phyloP scores from a whole-genome alignment of 306 rosid species.

The Quercus cerris region DNA sequence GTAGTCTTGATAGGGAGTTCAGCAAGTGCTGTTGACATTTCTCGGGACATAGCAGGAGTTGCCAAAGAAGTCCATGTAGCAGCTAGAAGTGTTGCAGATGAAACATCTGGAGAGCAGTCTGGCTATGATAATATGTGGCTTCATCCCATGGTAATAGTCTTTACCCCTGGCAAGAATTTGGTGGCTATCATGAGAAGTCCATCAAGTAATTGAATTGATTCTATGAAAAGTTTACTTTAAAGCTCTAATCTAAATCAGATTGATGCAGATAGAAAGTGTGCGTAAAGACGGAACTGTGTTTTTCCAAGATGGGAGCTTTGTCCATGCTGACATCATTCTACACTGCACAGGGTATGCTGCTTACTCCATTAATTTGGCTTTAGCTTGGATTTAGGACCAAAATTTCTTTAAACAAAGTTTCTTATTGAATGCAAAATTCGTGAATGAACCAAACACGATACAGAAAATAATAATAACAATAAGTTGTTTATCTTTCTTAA shows the following conservation, averaged over 20 bases:
- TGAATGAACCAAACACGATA: neutral
- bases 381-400: neutral
- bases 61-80: conserved; percentile 86
- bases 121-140: conserved; percentile 59
- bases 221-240: neutral
- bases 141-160: conserved; percentile 68
- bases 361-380: conserved; percentile 1
- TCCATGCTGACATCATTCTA: conserved; percentile 56
- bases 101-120: conserved; percentile 33
- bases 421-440: neutral
- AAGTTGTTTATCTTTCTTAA: conserved; percentile 23
- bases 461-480: neutral
- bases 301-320: conserved; percentile 54
- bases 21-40: conserved; percentile 69
- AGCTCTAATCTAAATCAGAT: neutral
- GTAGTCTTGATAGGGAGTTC: conserved; percentile 67
- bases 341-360: conserved; percentile 76
- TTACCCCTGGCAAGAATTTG: conserved; percentile 36
- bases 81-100: conserved; percentile 35
- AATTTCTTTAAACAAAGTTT: neutral
- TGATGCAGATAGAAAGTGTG: conserved; percentile 56
- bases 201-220: neutral
- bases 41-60: conserved; percentile 54
- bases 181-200: conserved; percentile 21
- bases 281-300: conserved; percentile 56